Base-by-base conservation (phyloP, 495 filamentous ascomycete species). In the Durotheca rogersii region DNA sequence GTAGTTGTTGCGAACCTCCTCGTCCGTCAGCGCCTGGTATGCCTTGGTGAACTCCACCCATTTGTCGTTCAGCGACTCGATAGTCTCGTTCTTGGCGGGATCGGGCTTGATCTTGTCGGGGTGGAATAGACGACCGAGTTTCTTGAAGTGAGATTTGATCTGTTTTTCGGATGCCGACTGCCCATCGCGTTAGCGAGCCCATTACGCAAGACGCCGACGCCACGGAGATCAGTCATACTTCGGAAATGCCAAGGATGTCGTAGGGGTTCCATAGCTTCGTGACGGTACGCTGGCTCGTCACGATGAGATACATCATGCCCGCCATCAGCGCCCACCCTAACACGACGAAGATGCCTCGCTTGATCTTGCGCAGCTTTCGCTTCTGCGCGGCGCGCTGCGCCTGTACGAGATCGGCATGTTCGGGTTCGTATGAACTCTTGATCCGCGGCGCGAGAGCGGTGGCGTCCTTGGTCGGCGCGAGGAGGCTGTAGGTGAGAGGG, bases 41-140 rank as follows among this genome's bases (percentile, higher is more conserved):
- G 93, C 93, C 74, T 98, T 97, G 39, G 89, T 88, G 50, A 97
- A 75, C 59, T 98, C 91, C 27, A 96, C 91, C 73, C 89, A 98
- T 58, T 85, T 78, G 31, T 89, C 80, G 64, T 91, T 97, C 45
- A 97, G 78, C 37, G 71, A 74, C 48, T 98, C 91, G 20, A 87
- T 65, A 12, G 93, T 98, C 69, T 95, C 83, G 69, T 98, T 98
- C 68, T 86, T 89, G 49, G 82, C 71, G 20, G 87, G 78, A 58
- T 96, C 88, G 3, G 84, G 84, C 59, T 79, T 80, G 44, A 85
- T 82, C 69, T 98, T 98, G 74, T 98, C 93, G 27, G 93, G 93
- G 69, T 98, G 93, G 68, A 80, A 87, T 48, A 87, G 86, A 47
- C 93, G 76, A 14, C 90, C 92, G 19, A 97, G 80, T 56, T 80